Percentiles rank a stretch among this genome's conserved stretches.
These are phyloP conservation scores for Scutellaria baicalensis DNA, from an alignment of 257 asterid genomes.

Conservation along the genomic window DNA sequence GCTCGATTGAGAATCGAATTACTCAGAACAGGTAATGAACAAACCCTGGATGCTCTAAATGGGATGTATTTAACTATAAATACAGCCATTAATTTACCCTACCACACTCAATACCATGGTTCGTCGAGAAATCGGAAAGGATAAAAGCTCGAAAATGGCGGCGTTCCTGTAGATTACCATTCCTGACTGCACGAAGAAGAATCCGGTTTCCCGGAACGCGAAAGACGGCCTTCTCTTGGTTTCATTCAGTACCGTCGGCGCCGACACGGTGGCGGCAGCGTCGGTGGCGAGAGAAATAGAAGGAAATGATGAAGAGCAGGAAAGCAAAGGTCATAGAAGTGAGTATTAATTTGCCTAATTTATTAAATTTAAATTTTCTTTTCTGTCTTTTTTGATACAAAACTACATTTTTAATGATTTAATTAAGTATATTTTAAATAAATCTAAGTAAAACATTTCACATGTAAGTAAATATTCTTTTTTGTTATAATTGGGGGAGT, in stretches of 20 bases:
- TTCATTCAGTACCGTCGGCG: not conserved
- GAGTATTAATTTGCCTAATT: too few species aligned
- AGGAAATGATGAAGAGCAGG: not conserved
- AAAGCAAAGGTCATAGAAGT: too few species aligned
- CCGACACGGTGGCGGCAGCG: not conserved
- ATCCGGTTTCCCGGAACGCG: not conserved
- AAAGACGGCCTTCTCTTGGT: not conserved
- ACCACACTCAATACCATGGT: not conserved
- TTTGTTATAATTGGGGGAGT: too few species aligned
- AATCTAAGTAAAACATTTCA: too few species aligned
- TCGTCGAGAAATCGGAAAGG: not conserved
- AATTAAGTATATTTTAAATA: too few species aligned
- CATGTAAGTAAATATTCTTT: too few species aligned
- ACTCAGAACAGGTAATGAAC: slow-evolving; percentile 25
- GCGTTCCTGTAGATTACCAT: not conserved
- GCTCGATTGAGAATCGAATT: slow-evolving; percentile 16
- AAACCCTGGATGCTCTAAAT: slow-evolving; percentile 36
- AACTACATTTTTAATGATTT: too few species aligned
- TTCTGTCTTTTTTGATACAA: too few species aligned
- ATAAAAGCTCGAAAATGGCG: not conserved
- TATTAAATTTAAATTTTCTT: too few species aligned
- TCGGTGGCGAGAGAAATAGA: not conserved
- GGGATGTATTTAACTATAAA: slow-evolving; percentile 38
- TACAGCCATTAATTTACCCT: slow-evolving; percentile 20
- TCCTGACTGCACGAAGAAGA: not conserved